Percentiles rank a stretch among this genome's conserved stretches.
Evolutionary conservation across 2,329 filamentous ascomycete genomes (phyloP).

Genomic region (Ophiocordyceps unilateralis): DNA sequence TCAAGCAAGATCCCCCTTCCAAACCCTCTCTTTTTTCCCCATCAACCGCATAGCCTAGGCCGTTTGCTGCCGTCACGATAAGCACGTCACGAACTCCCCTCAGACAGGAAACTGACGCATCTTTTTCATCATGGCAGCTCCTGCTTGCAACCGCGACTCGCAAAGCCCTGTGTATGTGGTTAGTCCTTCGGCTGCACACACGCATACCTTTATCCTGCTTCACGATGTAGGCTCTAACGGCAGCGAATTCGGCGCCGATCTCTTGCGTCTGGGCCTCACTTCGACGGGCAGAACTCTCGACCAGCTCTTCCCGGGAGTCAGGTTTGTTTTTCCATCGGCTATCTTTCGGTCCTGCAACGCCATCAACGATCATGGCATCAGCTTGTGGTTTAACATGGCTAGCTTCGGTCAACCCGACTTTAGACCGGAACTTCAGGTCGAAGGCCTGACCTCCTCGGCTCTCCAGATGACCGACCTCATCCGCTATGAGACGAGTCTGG

Average conservation of each 20-base stretch:
- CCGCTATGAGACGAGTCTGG: constrained; percentile 12
- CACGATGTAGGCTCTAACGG: constrained; percentile 16
- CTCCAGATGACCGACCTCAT: constrained; percentile 17
- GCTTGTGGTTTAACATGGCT: constrained; percentile 34
- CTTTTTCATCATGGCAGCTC: neutral
- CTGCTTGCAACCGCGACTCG: neutral
- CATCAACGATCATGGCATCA: constrained; percentile 23
- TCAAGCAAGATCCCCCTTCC: too few species aligned
- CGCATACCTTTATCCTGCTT: constrained; percentile 12
- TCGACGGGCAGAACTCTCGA: constrained; percentile 13
- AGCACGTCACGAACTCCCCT: too few species aligned
- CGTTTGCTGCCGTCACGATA: too few species aligned
- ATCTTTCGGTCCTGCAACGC: constrained; percentile 23
- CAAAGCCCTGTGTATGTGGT: constrained; percentile 5
- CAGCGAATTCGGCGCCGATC: constrained; percentile 14
- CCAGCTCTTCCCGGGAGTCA: constrained; percentile 16
- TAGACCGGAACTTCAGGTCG: constrained; percentile 23
- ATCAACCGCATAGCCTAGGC: too few species aligned
- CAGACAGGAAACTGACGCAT: too few species aligned
- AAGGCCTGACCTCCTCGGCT: constrained; percentile 25
- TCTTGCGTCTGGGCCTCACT: constrained; percentile 11
- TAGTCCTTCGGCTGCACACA: constrained; percentile 8
- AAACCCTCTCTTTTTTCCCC: too few species aligned
- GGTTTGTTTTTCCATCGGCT: constrained; percentile 34
- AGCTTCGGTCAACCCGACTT: constrained; percentile 20